Evolutionary conservation across 371 early-diverging fungal species (phyloP), one percentile per base, ranked within the genome.

Genomic region (Mortierella polycephala): DNA sequence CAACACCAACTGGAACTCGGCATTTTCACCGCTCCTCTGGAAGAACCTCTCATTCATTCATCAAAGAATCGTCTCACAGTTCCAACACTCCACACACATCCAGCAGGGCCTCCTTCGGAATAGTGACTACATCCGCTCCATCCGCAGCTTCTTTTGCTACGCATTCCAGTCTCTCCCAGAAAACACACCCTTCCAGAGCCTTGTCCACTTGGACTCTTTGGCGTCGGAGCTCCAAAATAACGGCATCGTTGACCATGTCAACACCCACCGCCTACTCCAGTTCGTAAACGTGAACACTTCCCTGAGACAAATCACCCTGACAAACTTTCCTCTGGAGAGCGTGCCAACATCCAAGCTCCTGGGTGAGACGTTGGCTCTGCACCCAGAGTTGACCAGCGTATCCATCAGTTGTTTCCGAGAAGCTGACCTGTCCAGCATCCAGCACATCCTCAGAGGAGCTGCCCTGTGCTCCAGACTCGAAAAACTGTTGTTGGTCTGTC

Each of bases 141-240:
- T 73, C 47, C 23, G 51, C 47, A 67, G 62, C 20, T 39, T 57
- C 5, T 66, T 66, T 20, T 66, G 57, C 54, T 73, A 59, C 21
- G 52, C 56, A 49, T 67, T 69, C 20, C 61, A 60, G 23, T 60
- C 67, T 13, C 23, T 67, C 2, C 55, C 59, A 1, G 37, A 21
- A 14, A 46, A 21, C 18, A 30, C 40, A 5, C 45, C 60, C 8
- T 65, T 64, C 30, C 60, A 8, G 20, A 65, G 57, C 30, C 51
- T 71, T 6, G 18, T 51, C 7, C 42, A 41, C 20, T 57, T 74
- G 21, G 61, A 63, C 46, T 52, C 64, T 0, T 57, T 74, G 41
- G 74, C 65, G 5, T 74, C 74, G 11, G 74, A 74, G 37, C 57
- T 74, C 5, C 74, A 64, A 60, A 67, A 68, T 62, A 74, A 67